A percentile compares a stretch with the other conserved stretches of the same genome.
These are phyloP conservation scores for Favolaschia claudopus DNA, from an alignment of 768 basidiomycete genomes.

Conservation along the genomic window DNA sequence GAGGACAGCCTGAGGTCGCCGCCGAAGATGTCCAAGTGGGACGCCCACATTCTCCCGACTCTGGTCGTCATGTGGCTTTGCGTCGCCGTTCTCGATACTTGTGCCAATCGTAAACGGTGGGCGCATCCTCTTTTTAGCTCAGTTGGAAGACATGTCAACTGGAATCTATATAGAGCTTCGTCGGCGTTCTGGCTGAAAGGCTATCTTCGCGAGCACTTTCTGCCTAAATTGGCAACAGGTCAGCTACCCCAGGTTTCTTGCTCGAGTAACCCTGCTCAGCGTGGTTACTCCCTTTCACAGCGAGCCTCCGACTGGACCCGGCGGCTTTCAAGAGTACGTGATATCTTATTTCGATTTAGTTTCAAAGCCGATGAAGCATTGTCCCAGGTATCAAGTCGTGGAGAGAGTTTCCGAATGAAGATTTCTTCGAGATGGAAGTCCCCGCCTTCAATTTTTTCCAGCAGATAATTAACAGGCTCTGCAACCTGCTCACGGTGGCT, in stretches of 20 bases:
- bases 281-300: conserved; percentile 19
- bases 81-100: conserved; percentile 31
- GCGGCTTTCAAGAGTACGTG: conserved; percentile 27
- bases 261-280: too few relatives aligned
- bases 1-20: conserved; percentile 15
- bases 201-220: conserved; percentile 45
- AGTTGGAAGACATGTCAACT: neutral
- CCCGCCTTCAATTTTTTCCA: conserved; percentile 19
- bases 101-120: conserved; percentile 28
- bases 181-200: conserved; percentile 33
- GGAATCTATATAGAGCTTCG: conserved; percentile 20
- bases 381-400: conserved; percentile 5
- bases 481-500: conserved; percentile 17
- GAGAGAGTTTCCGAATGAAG: conserved; percentile 15
- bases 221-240: conserved; percentile 50
- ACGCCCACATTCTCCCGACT: conserved; percentile 13
- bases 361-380: neutral
- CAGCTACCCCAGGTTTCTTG: too few relatives aligned
- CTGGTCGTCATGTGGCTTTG: conserved; percentile 38
- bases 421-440: conserved; percentile 7
- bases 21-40: conserved; percentile 5
- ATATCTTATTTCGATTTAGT: neutral
- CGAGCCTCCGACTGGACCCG: conserved; percentile 33
- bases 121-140: neutral
- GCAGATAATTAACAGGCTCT: conserved; percentile 17